Evolutionary conservation across 2,329 filamentous ascomycete species (phyloP), one percentile per base, ranked within the genome.

Genomic region (Cladophialophora yegresii): DNA sequence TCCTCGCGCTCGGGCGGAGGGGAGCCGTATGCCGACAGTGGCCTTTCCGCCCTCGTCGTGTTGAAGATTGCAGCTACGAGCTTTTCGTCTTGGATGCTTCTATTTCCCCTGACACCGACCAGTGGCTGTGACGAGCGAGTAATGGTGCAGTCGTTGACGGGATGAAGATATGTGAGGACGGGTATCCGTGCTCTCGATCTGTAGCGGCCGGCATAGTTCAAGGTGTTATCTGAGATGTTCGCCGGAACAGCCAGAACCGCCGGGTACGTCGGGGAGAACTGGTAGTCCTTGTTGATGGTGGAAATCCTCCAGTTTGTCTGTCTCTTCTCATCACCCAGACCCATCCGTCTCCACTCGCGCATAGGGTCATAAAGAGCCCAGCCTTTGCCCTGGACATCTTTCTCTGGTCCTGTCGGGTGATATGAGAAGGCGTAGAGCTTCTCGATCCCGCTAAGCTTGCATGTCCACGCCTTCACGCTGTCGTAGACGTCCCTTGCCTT

Each of bases 71-170:
- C 92, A 23, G 91, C 89, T 22, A 99, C 88, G 4, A 99, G 85
- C 72, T 92, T 92, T 78, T 99, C 95, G 74, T 99, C 95, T 75
- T 99, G 95, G 33, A 96, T 91, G 73, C 93, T 98, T 50, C 93
- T 87, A 73, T 96, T 95, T 67, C 90, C 87, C 55, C 90, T 87
- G 26, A 98, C 85, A 13, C 95, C 95, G 1, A 93, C 90, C 63
- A 93, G 82, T 0, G 95, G 95, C 75, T 99, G 95, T 3, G 93
- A 96, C 74, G 92, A 96, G 74, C 95, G 85, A 1, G 93, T 97
- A 69, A 99, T 96, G 26, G 93, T 95, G 77, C 95, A 98, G 75
- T 96, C 96, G 75, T 98, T 99, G 72, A 97, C 83, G 0, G 92
- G 91, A 76, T 99, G 95, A n/a, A 97, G 86, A 76, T 99, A 99